Percentiles rank a stretch among this genome's conserved stretches.
These are phyloP conservation scores for Nicotiana tomentosiformis DNA, from an alignment of 257 asterid species.

Conservation along the genomic window DNA sequence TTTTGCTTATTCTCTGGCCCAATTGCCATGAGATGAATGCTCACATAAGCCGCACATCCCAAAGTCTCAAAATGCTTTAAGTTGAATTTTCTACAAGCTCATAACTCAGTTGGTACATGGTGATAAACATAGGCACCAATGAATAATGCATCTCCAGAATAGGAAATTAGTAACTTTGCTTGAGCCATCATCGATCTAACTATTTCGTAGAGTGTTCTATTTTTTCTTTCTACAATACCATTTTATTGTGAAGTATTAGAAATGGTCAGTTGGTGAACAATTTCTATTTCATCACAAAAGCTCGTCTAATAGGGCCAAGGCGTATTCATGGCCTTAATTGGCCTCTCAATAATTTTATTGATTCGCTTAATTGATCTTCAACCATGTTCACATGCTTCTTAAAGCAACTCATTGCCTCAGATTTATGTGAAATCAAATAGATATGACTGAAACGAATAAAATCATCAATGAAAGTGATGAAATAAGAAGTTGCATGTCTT, in stretches of 20 bases:
- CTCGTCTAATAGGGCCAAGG: no score
- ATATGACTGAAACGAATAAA: no score
- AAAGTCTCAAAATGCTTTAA: background rate
- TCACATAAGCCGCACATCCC: no score
- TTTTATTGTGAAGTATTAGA: background rate
- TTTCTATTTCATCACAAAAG: background rate
- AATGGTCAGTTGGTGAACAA: background rate
- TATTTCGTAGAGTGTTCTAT: background rate
- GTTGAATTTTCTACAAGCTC: background rate
- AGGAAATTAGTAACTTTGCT: background rate
- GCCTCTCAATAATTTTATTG: no score
- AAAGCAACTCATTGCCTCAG: no score
- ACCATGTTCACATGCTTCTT: no score
- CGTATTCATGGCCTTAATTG: no score
- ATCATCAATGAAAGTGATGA: no score
- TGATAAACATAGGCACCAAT: background rate
- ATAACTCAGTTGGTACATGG: background rate
- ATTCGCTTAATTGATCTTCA: no score
- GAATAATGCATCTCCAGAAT: background rate
- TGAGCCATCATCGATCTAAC: background rate
- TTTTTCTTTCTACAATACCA: background rate
- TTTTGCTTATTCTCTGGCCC: background rate
- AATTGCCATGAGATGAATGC: no score
- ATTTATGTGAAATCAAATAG: no score
- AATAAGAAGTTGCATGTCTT: no score